Conservation (phyloP, 305 asterid species). For the Fraxinus sp. region DNA sequence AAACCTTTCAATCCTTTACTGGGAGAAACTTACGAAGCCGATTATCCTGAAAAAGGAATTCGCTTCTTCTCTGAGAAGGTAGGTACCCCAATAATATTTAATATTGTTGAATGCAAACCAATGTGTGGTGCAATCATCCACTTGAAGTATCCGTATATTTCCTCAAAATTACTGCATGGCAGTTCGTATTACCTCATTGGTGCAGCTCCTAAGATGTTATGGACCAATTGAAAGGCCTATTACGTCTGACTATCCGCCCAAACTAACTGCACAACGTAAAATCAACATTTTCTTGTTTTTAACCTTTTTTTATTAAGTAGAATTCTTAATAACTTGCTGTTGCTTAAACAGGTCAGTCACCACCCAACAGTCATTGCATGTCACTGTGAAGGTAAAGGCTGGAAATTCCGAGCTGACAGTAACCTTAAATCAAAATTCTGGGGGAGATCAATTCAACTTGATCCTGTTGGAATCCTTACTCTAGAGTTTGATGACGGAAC, state of each 20-base stretch:
- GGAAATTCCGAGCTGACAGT: neutral
- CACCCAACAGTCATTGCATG: conserved; percentile 44
- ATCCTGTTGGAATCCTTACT: neutral
- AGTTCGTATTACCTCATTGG: neutral
- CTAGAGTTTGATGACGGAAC: neutral
- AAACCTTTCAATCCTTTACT: conserved; percentile 95
- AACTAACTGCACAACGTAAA: neutral
- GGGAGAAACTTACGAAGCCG: conserved; percentile 97
- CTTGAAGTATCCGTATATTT: neutral
- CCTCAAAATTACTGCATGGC: neutral
- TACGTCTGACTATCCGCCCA: conserved; percentile 24
- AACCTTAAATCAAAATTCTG: neutral
- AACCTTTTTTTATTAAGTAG: neutral
- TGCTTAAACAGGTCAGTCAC: neutral
- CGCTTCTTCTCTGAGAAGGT: conserved; percentile 94
- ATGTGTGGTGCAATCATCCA: neutral
- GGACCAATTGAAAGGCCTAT: neutral
- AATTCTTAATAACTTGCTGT: neutral
- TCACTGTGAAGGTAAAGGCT: conserved; percentile 54
- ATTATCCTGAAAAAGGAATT: conserved; percentile 85
- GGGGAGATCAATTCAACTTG: neutral
- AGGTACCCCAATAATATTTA: conserved; percentile 4
- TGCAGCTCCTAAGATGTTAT: neutral
- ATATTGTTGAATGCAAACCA: neutral
- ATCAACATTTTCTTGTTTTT: neutral